These are phyloP conservation scores for Nicotiana otophora DNA, from an alignment of 257 asterid species.

Conservation along the genomic window DNA sequence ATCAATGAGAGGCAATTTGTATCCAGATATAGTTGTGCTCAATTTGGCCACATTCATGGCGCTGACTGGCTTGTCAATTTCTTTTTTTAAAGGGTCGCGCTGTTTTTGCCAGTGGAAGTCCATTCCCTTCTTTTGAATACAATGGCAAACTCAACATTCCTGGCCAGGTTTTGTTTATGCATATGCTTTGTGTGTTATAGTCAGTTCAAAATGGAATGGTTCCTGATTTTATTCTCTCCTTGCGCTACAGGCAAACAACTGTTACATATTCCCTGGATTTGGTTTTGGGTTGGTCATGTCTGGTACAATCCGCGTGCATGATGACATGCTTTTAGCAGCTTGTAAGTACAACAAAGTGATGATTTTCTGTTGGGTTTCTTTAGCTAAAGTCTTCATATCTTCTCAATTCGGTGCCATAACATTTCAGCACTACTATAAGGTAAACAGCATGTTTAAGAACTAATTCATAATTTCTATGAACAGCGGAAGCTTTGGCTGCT, in stretches of 20 bases:
- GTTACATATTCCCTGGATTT: constrained; percentile 92
- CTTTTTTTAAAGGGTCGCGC: constrained; percentile 62
- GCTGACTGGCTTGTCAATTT: neutral
- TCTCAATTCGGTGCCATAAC: neutral
- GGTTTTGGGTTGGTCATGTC: constrained; percentile 93
- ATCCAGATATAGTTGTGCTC: neutral
- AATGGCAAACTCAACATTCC: constrained; percentile 59
- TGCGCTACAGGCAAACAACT: constrained; percentile 76
- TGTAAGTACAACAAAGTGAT: constrained; percentile 46
- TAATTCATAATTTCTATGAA: constrained; percentile 9
- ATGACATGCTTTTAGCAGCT: constrained; percentile 97
- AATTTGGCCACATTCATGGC: neutral
- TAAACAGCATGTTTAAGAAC: neutral
- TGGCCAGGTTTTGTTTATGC: constrained; percentile 63
- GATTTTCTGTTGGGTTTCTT: neutral
- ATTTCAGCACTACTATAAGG: neutral
- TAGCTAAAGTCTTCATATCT: neutral
- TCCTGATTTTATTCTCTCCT: neutral
- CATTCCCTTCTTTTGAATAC: constrained; percentile 77
- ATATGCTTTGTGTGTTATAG: neutral
- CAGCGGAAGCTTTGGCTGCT: constrained; percentile 97
- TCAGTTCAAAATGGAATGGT: neutral
- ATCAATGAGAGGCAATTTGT: neutral
- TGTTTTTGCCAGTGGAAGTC: constrained; percentile 93
- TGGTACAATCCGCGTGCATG: constrained; percentile 94